These are phyloP conservation scores for Heterobasidion parviporum DNA, from an alignment of 1,284 basidiomycete species.

Conservation along the genomic window DNA sequence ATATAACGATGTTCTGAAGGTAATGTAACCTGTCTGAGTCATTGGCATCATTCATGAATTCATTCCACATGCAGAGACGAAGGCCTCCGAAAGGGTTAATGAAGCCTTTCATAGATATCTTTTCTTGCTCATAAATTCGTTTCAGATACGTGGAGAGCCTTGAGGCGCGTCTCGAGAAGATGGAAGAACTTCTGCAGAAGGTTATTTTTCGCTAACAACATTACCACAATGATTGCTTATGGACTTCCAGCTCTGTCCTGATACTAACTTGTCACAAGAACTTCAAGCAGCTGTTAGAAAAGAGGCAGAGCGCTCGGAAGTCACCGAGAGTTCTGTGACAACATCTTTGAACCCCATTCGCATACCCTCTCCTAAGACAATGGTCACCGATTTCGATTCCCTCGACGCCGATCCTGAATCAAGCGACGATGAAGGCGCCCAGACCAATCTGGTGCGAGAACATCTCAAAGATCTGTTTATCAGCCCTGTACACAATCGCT, in stretches of 20 bases:
- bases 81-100: conserved; percentile 10
- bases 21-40: background rate
- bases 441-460: conserved; percentile 8
- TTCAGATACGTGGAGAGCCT: conserved; percentile 63
- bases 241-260: background rate
- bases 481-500: conserved; percentile 33
- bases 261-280: background rate
- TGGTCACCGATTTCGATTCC: background rate
- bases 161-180: conserved; percentile 62
- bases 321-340: background rate
- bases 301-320: background rate
- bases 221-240: conserved; percentile 9
- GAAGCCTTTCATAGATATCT: background rate
- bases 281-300: background rate
- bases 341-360: background rate
- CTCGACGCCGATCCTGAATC: conserved; percentile 11
- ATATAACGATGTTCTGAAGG: conserved; percentile 10
- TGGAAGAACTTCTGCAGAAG: conserved; percentile 57
- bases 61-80: conserved; percentile 3
- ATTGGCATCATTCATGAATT: background rate
- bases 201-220: conserved; percentile 25
- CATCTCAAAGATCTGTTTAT: conserved; percentile 28
- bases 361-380: background rate
- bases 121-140: background rate
- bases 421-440: background rate